Evolutionary conservation across 2,329 filamentous ascomycete species (phyloP).

Genomic region (Colletotrichum cordylinicola): DNA sequence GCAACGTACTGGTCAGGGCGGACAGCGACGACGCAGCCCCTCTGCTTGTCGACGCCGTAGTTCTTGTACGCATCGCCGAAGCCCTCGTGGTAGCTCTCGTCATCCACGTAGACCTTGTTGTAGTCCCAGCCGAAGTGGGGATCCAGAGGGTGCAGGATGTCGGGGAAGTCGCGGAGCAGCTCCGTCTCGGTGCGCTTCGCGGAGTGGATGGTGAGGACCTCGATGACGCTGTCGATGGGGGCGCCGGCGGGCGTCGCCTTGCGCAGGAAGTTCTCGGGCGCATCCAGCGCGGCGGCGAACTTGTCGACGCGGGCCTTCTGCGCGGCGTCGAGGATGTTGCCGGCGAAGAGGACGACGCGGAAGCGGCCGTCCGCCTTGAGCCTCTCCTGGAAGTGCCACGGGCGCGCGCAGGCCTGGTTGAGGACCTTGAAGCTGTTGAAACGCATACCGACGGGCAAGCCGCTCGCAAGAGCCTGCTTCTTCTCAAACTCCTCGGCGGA

Average conservation of each 20-base stretch:
- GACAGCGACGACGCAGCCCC: slow-evolving; percentile 64
- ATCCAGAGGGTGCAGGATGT: slow-evolving; percentile 53
- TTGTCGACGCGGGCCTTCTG: slow-evolving; percentile 50
- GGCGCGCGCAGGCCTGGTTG: slow-evolving; percentile 59
- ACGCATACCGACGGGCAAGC: slow-evolving; percentile 58
- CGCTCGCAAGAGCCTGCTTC: slow-evolving; percentile 42
- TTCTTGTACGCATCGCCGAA: slow-evolving; percentile 56
- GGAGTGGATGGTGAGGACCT: slow-evolving; percentile 66
- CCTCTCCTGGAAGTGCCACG: slow-evolving; percentile 64
- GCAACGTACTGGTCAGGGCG: slow-evolving; percentile 73
- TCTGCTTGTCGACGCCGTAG: slow-evolving; percentile 61
- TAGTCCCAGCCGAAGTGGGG: slow-evolving; percentile 59
- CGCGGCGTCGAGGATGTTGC: slow-evolving; percentile 51
- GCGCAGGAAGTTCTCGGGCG: slow-evolving; percentile 15
- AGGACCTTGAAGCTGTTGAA: slow-evolving; percentile 65
- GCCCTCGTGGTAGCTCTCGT: slow-evolving; percentile 57
- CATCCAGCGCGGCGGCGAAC: slow-evolving; percentile 51
- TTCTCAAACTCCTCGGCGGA: slow-evolving; percentile 25
- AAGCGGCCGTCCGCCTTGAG: slow-evolving; percentile 64
- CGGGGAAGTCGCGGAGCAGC: slow-evolving; percentile 53
- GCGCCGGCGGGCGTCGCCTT: slow-evolving; percentile 35
- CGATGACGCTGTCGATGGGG: slow-evolving; percentile 33
- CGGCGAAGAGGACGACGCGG: slow-evolving; percentile 66
- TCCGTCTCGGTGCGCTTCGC: slow-evolving; percentile 54
- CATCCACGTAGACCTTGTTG: slow-evolving; percentile 61